Base-by-base conservation (phyloP, 2,329 filamentous ascomycete species). In the Aspergillus uvarum region DNA sequence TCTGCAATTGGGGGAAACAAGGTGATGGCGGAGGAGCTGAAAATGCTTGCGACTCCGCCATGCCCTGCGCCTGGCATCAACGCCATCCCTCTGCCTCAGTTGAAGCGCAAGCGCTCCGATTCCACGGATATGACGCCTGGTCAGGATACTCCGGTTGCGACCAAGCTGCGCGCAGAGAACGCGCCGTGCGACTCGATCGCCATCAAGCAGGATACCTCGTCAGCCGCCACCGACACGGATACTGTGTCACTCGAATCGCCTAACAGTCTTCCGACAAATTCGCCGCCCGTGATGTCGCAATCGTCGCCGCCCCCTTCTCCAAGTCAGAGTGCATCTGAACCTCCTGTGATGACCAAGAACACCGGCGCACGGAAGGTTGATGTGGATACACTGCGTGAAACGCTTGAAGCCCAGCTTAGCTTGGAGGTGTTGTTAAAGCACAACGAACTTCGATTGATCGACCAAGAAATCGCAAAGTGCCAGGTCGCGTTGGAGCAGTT, bases 401-500 rank as follows among this genome's bases (percentile, higher is more conserved):
- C 85, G 38, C 89, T 98, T 72, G 89, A 92, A 72, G 87, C 92
- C 63, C 90, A 97, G 77, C 89, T 98, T 75, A 91, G 92, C 70
- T 85, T 95, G 66, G 93, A 97, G 79, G 93, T 98, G 56, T 80
- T 98, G 64, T 80, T 96, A 74, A 98, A 97, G 82, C 95, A 99
- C 77, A 88, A 95, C 70, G 95, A 99, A 80, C 80, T 98, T 61
- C 91, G 93, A 59, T 83, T 96, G 67, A 96, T 98, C 75, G 92
- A 98, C 73, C 92, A 96, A 77, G 95, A 98, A 79, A 84, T 98
- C 65, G 94, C 92, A 65, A 98, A 97, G 80, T 97, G 93, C 72
- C 93, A 98, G 79, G 82, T 93, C 65, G 92, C 93, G 11, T 83
- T 98, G 67, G 95, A 99, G 78, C 95, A 98, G 79, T 82, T 99